These are phyloP conservation scores for Microbotryum scabiosae DNA, from an alignment of 1,284 basidiomycete genomes.

Conservation along the genomic window DNA sequence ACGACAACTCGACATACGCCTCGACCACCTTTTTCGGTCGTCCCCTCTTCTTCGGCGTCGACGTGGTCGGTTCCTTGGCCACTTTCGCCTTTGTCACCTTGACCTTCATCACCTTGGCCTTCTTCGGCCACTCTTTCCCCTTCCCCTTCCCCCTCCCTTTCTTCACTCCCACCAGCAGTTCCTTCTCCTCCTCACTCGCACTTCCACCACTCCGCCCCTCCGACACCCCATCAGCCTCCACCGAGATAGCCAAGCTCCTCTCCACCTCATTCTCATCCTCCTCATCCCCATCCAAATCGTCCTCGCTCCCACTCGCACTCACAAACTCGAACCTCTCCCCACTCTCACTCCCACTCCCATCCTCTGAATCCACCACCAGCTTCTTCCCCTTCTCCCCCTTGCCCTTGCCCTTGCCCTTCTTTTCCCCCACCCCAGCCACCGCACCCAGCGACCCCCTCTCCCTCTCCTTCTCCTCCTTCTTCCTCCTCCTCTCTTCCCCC, in stretches of 20 bases:
- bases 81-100: constrained; percentile 22
- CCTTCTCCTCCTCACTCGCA: neutral
- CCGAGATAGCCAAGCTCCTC: no score
- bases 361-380: no score
- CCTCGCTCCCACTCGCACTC: no score
- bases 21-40: constrained; percentile 1
- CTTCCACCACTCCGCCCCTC: constrained; percentile 20
- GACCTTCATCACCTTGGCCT: constrained; percentile 7
- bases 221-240: constrained; percentile 12
- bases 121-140: constrained; percentile 24
- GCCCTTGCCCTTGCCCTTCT: neutral
- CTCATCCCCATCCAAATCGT: neutral
- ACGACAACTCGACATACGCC: constrained; percentile 18
- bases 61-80: constrained; percentile 4
- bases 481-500: constrained; percentile 26
- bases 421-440: constrained; percentile 6
- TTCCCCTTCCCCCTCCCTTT: neutral
- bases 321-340: no score
- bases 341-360: no score
- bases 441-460: constrained; percentile 16
- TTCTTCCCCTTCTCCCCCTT: no score
- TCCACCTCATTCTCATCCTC: neutral
- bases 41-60: neutral
- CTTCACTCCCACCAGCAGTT: neutral
- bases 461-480: constrained; percentile 27